phyloP scores from a whole-genome alignment of 139 green algal genomes.

The Tetraselmis chui region DNA sequence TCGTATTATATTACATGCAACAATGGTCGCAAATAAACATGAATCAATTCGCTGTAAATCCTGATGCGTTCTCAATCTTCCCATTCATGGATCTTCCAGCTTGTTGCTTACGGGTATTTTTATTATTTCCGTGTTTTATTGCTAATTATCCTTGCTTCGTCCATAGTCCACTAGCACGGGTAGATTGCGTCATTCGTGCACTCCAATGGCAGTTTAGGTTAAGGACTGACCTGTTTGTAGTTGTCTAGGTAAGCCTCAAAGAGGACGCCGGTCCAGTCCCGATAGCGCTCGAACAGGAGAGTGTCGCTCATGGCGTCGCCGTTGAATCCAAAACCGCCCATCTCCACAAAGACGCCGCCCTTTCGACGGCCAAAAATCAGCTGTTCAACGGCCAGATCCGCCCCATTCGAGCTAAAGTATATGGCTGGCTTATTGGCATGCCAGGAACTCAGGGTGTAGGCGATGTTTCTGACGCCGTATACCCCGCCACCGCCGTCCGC shows the following conservation, averaged over 20 bases:
- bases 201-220: no score
- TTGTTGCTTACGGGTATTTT: no score
- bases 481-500: no score
- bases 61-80: no score
- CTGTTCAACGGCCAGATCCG: background rate
- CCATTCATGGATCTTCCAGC: no score
- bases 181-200: no score
- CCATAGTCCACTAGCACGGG: no score
- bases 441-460: background rate
- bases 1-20: no score
- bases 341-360: background rate
- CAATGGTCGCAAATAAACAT: no score
- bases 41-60: no score
- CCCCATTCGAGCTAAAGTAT: background rate
- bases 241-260: background rate
- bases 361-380: background rate
- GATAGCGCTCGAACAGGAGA: background rate
- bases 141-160: no score
- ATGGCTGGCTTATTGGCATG: background rate
- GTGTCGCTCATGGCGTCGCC: background rate
- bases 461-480: background rate
- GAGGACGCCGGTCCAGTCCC: background rate
- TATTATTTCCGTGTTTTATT: no score
- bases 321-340: background rate
- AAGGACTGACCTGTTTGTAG: background rate